Evolutionary conservation across 139 green algal genomes (phyloP).

Genomic region (Parachlorella kessleri): DNA sequence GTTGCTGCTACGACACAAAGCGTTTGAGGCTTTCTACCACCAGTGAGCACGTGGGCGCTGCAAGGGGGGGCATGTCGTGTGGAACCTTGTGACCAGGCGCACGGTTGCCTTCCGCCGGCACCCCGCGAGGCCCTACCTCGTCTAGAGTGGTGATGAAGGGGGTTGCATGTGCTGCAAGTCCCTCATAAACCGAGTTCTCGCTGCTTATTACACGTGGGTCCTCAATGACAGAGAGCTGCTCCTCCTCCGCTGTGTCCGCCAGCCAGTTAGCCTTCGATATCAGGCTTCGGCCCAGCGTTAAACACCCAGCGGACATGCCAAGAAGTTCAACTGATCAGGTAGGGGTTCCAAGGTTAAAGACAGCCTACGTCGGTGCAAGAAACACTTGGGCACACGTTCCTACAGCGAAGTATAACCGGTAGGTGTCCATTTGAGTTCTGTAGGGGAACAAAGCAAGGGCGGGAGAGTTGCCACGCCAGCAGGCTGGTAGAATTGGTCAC

Average conservation of each 20-base stretch:
- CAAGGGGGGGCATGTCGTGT: neutral
- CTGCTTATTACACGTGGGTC: neutral
- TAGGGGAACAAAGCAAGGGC: no score
- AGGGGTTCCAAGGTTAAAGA: neutral
- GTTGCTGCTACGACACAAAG: no score
- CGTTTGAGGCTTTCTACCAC: neutral
- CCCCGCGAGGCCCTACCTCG: constrained; percentile 16
- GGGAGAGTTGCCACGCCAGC: neutral
- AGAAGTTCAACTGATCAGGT: neutral
- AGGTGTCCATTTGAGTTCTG: no score
- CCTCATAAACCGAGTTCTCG: constrained; percentile 5
- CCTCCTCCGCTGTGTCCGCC: neutral
- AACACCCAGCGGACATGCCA: neutral
- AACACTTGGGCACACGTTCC: no score
- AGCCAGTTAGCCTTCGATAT: neutral
- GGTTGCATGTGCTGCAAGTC: constrained; percentile 16
- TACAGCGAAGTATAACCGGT: no score
- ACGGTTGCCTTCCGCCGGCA: neutral
- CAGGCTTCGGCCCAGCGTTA: neutral
- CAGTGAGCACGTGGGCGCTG: neutral
- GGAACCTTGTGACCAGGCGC: neutral
- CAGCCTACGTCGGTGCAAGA: no score
- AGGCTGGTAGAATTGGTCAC: no score
- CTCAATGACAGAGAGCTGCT: constrained; percentile 7
- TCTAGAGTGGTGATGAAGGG: constrained; percentile 31